A percentile compares a stretch with the other conserved stretches of the same genome.
Evolutionary conservation across 352 stramenopile species (phyloP).

Genomic region (Phytophthora melonis): DNA sequence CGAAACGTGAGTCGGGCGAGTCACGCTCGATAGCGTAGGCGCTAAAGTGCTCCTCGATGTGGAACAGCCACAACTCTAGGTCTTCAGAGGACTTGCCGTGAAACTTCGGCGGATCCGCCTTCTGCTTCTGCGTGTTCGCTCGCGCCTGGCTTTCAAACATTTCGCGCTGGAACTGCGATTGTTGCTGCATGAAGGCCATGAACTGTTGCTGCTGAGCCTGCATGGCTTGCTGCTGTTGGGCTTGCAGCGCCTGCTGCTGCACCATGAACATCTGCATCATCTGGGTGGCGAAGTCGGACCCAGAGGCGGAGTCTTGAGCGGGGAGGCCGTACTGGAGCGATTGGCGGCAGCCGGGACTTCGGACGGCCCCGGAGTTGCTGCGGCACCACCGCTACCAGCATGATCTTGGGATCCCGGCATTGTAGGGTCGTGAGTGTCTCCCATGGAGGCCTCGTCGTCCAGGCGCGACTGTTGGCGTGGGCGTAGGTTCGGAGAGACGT

Average conservation of each 20-base stretch:
- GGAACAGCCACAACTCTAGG: constrained; percentile 10
- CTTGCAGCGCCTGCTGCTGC: not conserved
- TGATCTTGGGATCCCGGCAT: not conserved
- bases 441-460: not conserved
- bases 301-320: not conserved
- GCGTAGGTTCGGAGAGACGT: not conserved
- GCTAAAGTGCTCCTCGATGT: constrained; percentile 7
- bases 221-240: not conserved
- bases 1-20: constrained; percentile 1
- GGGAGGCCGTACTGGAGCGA: not conserved
- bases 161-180: not conserved
- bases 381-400: not conserved
- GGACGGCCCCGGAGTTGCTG: not conserved
- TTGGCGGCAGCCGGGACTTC: not conserved
- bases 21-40: not conserved
- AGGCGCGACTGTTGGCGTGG: not conserved
- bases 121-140: not conserved
- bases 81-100: constrained; percentile 4
- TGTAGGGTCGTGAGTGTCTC: not conserved
- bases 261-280: not conserved
- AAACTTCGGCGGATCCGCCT: not conserved
- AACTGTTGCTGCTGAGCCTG: constrained; percentile 2
- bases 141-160: not conserved
- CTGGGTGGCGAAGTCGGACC: not conserved
- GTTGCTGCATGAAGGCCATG: not conserved